Conservation (phyloP, 768 basidiomycete species). For the Mycena albidolilacea region DNA sequence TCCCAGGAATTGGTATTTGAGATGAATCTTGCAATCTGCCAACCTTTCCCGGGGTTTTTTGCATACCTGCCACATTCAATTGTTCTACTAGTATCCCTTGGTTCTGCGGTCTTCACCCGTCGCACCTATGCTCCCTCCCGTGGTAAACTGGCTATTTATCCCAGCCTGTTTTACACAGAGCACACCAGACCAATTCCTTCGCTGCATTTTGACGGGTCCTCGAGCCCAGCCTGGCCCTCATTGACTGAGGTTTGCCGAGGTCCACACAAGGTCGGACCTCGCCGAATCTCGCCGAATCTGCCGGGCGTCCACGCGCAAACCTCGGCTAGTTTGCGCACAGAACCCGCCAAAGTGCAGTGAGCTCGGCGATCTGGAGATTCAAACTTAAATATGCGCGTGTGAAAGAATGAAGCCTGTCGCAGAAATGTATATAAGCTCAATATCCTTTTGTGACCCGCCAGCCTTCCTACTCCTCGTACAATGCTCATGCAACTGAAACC, state of each 20-base stretch:
- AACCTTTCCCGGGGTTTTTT: conserved; percentile 19
- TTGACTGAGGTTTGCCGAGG: not conserved
- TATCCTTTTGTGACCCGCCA: not conserved
- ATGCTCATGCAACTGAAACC: conserved; percentile 4
- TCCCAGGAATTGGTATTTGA: conserved; percentile 16
- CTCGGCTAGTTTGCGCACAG: not conserved
- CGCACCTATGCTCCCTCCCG: no score
- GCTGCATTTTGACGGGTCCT: not conserved
- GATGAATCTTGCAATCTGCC: conserved; percentile 19
- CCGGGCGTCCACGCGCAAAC: not conserved
- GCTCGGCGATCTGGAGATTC: not conserved
- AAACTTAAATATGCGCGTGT: conserved; percentile 12
- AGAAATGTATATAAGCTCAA: conserved; percentile 15
- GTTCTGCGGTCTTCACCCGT: no score
- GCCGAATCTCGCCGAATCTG: conserved; percentile 3
- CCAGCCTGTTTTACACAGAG: conserved; percentile 14
- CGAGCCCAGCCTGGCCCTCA: not conserved
- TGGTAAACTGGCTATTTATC: conserved; percentile 9
- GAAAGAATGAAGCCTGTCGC: conserved; percentile 14
- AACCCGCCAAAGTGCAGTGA: not conserved
- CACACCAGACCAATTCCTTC: conserved; percentile 16
- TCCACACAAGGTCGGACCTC: conserved; percentile 1
- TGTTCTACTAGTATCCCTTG: no score
- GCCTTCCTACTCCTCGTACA: conserved; percentile 4
- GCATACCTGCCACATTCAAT: conserved; percentile 7